Percentiles rank a stretch among this genome's conserved stretches.
Evolutionary conservation across 495 filamentous ascomycete species (phyloP).

Genomic region (Penicillium canescens): DNA sequence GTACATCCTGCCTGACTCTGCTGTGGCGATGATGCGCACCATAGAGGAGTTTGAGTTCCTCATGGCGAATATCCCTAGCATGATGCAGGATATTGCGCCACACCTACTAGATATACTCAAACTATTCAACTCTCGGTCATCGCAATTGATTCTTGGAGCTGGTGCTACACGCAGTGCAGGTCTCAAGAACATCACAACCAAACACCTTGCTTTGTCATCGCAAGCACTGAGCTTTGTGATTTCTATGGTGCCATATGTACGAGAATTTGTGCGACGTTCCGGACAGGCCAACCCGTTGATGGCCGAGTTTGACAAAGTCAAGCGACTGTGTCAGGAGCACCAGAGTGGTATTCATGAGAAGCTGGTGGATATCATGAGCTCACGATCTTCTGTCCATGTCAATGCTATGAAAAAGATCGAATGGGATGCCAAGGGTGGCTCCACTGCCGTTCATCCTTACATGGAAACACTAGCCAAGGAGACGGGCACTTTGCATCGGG

Average conservation of each 20-base stretch:
- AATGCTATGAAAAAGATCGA: slow-evolving; percentile 73
- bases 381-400: slow-evolving; percentile 69
- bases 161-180: slow-evolving; percentile 90
- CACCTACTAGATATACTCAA: slow-evolving; percentile 74
- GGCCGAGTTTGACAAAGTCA: slow-evolving; percentile 92
- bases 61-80: slow-evolving; percentile 78
- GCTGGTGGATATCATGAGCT: slow-evolving; percentile 92
- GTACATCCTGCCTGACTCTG: slow-evolving; percentile 84
- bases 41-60: slow-evolving; percentile 82
- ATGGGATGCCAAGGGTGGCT: slow-evolving; percentile 60
- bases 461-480: slow-evolving; percentile 93
- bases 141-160: slow-evolving; percentile 91
- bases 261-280: slow-evolving; percentile 86
- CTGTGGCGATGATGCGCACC: slow-evolving; percentile 73
- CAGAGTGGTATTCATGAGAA: slow-evolving; percentile 94
- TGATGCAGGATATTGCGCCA: slow-evolving; percentile 79
- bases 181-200: slow-evolving; percentile 93
- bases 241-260: slow-evolving; percentile 82
- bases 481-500: slow-evolving; percentile 82
- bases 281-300: slow-evolving; percentile 64
- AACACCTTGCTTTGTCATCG: slow-evolving; percentile 89
- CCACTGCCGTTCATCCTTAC: slow-evolving; percentile 60
- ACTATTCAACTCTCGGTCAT: slow-evolving; percentile 91
- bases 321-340: slow-evolving; percentile 86
- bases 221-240: slow-evolving; percentile 89